Conservation (phyloP, 208 protist species). For the Trypanosoma platydactyli region DNA sequence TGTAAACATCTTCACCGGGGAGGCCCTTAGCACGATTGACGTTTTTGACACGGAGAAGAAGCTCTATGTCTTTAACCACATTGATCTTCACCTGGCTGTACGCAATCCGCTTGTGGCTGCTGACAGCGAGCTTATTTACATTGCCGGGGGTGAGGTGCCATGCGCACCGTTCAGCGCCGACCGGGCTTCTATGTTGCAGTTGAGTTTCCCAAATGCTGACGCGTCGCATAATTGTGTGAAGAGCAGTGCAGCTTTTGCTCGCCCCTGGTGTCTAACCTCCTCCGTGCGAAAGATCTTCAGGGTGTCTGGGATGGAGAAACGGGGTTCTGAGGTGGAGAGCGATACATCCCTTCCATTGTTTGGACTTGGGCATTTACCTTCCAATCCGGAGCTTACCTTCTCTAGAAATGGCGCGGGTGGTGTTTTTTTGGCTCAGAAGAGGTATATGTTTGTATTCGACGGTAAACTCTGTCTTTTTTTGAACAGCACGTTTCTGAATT, state of each 20-base stretch:
- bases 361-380: neutral
- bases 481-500: conserved; percentile 23
- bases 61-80: conserved; percentile 5
- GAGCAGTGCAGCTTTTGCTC: neutral
- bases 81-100: conserved; percentile 5
- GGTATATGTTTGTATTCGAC: conserved; percentile 26
- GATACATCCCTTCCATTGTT: neutral
- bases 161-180: neutral
- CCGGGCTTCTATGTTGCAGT: neutral
- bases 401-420: neutral
- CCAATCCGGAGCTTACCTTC: conserved; percentile 12
- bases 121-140: conserved; percentile 28
- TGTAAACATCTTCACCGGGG: conserved; percentile 19
- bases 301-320: too few relatives aligned
- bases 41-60: conserved; percentile 23
- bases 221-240: neutral
- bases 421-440: neutral
- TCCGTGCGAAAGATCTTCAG: conserved; percentile 9
- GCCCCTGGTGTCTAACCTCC: neutral
- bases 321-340: too few relatives aligned
- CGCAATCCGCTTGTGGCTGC: conserved; percentile 23
- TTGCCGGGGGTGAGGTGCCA: conserved; percentile 19
- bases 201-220: neutral
- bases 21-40: conserved; percentile 13
- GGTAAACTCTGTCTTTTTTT: conserved; percentile 24